phyloP scores from a whole-genome alignment of 441 rosid species.

The Corymbia citriodora region DNA sequence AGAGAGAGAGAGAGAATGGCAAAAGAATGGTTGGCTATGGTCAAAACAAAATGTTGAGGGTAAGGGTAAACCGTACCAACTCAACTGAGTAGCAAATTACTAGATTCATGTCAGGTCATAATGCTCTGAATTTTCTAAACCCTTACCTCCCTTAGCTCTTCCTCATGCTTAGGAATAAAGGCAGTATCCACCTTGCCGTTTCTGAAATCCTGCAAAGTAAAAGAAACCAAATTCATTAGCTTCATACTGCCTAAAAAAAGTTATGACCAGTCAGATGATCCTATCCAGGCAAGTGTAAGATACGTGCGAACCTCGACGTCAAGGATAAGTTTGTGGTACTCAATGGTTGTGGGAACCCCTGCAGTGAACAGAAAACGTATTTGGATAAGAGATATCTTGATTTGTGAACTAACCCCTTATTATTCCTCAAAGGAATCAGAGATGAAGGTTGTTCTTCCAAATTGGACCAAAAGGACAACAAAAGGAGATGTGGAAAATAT shows the following conservation, averaged over 20 bases:
- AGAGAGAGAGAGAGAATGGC: not conserved
- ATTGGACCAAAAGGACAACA: not conserved
- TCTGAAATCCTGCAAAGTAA: constrained; percentile 72
- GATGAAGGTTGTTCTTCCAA: not conserved
- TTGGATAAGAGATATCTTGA: not conserved
- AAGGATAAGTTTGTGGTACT: constrained; percentile 94
- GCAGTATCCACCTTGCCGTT: constrained; percentile 95
- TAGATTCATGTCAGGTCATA: not conserved
- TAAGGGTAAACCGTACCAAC: not conserved
- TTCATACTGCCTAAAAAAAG: not conserved
- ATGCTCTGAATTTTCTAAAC: not conserved
- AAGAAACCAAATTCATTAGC: not conserved
- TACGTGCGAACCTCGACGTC: constrained; percentile 66
- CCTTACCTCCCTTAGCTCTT: constrained; percentile 42
- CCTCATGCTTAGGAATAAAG: constrained; percentile 90
- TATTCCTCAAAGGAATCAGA: not conserved
- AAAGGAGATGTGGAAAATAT: not conserved
- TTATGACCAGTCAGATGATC: not conserved
- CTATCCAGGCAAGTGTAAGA: not conserved
- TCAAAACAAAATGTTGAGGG: not conserved
- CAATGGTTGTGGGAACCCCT: constrained; percentile 97
- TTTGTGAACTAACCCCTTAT: not conserved
- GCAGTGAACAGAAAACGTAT: constrained; percentile 4
- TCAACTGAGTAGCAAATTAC: not conserved
- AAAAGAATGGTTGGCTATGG: not conserved